A percentile compares a stretch with the other conserved stretches of the same genome.
Evolutionary conservation across 192 early-diverging fungal species (phyloP).

Genomic region (Backusella liffmaniae): DNA sequence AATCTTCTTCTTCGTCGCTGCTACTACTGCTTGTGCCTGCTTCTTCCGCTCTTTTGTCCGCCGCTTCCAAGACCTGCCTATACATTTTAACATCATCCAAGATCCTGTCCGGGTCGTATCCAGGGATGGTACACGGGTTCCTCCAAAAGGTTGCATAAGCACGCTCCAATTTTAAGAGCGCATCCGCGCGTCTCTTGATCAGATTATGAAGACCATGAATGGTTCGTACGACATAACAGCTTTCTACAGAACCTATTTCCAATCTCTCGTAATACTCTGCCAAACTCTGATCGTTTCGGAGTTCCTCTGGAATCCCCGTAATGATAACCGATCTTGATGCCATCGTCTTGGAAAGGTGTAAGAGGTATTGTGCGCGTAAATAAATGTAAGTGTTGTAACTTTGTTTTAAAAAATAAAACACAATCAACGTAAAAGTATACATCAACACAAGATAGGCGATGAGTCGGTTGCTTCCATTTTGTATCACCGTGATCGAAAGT

Average conservation of each 20-base stretch:
- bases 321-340: conserved; percentile 49
- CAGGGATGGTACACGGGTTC: conserved; percentile 62
- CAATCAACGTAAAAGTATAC: conserved; percentile 27
- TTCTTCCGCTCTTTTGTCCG: background rate
- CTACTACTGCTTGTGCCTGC: background rate
- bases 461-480: conserved; percentile 14
- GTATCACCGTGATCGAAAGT: conserved; percentile 29
- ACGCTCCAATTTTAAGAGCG: conserved; percentile 51
- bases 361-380: conserved; percentile 23
- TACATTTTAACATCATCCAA: conserved; percentile 37
- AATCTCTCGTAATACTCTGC: conserved; percentile 53
- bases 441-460: conserved; percentile 35
- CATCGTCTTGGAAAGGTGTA: conserved; percentile 7
- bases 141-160: conserved; percentile 56
- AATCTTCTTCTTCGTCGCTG: background rate
- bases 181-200: conserved; percentile 48
- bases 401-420: conserved; percentile 26
- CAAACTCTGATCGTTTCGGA: conserved; percentile 52
- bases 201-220: conserved; percentile 39
- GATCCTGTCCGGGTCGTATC: conserved; percentile 56
- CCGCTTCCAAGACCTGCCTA: background rate
- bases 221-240: conserved; percentile 50
- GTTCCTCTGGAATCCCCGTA: conserved; percentile 45
- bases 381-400: conserved; percentile 24
- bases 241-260: conserved; percentile 55